Percentiles rank a stretch among this genome's conserved stretches.
Evolutionary conservation across 345 rosid genomes (phyloP).

Genomic region (Populus pruinosa): DNA sequence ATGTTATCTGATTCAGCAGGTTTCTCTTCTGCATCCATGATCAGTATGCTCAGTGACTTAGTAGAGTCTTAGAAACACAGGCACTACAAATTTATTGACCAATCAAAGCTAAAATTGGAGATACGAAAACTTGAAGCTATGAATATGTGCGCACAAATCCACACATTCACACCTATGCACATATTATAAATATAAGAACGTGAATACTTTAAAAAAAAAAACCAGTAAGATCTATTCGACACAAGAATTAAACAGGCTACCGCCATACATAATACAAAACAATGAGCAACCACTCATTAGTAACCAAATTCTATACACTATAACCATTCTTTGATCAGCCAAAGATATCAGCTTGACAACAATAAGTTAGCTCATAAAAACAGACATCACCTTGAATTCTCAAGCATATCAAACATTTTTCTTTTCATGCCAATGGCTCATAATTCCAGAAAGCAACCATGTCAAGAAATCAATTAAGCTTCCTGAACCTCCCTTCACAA

Average conservation of each 20-base stretch:
- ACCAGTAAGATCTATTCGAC: neutral
- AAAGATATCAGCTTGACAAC: neutral
- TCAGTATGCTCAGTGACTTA: conserved; percentile 55
- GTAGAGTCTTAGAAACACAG: conserved; percentile 51
- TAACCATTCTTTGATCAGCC: neutral
- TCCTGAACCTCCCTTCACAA: neutral
- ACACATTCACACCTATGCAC: conserved; percentile 37
- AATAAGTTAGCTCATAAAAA: neutral
- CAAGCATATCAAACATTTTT: neutral
- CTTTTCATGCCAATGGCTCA: neutral
- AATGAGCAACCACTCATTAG: neutral
- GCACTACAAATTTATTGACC: conserved; percentile 44
- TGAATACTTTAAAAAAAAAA: conserved; percentile 10
- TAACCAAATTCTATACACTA: neutral
- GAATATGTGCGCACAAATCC: conserved; percentile 40
- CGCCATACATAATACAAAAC: neutral
- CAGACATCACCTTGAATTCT: neutral
- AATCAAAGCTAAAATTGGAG: conserved; percentile 42
- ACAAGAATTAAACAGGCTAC: neutral
- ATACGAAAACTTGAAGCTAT: conserved; percentile 46
- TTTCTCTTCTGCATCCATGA: conserved; percentile 81
- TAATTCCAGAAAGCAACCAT: neutral
- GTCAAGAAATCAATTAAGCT: neutral
- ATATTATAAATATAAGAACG: conserved; percentile 31
- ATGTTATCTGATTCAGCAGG: conserved; percentile 57